These are phyloP conservation scores for Paraconiothyrium brasiliense DNA, from an alignment of 2,329 filamentous ascomycete genomes.

Conservation along the genomic window DNA sequence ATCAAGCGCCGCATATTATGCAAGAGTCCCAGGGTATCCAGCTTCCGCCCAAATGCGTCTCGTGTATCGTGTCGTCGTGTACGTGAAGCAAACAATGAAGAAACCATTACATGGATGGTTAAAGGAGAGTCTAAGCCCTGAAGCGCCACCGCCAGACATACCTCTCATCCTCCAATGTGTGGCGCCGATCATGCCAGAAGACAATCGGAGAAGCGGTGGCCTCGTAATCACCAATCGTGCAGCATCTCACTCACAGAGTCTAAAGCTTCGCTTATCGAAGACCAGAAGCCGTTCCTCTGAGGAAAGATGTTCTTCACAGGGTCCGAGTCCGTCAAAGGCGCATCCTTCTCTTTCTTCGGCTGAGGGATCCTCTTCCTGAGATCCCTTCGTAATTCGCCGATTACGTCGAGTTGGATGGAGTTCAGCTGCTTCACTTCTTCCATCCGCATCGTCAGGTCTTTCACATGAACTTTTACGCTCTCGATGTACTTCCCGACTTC, in stretches of 20 bases:
- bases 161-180: neutral
- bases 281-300: conserved; percentile 22
- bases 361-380: conserved; percentile 20
- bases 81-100: neutral
- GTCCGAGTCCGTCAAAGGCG: neutral
- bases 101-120: neutral
- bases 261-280: conserved; percentile 25
- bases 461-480: conserved; percentile 35
- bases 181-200: conserved; percentile 10
- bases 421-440: conserved; percentile 47
- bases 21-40: conserved; percentile 13
- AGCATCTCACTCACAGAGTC: conserved; percentile 27
- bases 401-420: conserved; percentile 43
- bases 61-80: conserved; percentile 12
- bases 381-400: conserved; percentile 38
- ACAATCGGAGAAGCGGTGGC: neutral
- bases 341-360: conserved; percentile 10
- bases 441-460: conserved; percentile 40
- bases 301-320: neutral
- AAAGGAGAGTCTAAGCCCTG: neutral
- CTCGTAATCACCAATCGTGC: conserved; percentile 22
- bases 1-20: neutral
- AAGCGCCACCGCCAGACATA: neutral
- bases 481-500: conserved; percentile 40
- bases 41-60: conserved; percentile 1